Evolutionary conservation across 208 protist genomes (phyloP).

Genomic region (Acanthamoeba culbertsoni): DNA sequence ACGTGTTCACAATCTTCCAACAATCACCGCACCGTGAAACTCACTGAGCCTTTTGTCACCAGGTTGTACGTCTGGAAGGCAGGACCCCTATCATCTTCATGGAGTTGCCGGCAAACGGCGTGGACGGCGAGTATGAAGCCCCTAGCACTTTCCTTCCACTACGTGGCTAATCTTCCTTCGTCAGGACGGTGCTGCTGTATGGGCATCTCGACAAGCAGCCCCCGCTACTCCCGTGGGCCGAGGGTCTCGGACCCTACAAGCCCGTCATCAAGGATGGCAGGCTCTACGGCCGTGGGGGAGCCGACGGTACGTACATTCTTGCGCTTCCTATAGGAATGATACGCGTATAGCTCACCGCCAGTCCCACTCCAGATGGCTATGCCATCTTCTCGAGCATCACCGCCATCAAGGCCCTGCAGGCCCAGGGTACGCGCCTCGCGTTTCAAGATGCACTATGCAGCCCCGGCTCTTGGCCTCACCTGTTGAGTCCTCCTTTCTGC

Average conservation of each 20-base stretch:
- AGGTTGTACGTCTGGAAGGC: background rate
- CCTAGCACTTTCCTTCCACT: conserved; percentile 75
- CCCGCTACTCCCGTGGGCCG: conserved; percentile 89
- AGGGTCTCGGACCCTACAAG: conserved; percentile 80
- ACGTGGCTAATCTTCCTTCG: background rate
- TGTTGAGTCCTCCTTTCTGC: background rate
- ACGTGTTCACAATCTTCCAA: background rate
- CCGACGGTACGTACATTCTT: conserved; percentile 63
- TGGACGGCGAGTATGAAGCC: background rate
- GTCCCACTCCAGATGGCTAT: conserved; percentile 37
- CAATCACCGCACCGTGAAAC: background rate
- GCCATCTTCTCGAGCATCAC: conserved; percentile 62
- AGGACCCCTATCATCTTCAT: background rate
- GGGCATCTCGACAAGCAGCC: conserved; percentile 97
- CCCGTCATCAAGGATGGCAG: conserved; percentile 66
- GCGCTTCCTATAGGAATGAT: background rate
- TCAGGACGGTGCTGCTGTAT: conserved; percentile 90
- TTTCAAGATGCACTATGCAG: background rate
- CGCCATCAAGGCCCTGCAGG: conserved; percentile 64
- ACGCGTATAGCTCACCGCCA: background rate
- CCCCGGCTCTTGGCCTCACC: too few species aligned
- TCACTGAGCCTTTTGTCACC: background rate
- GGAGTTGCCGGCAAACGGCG: background rate
- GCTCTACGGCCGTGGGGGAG: conserved; percentile 72
- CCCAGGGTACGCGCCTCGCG: conserved; percentile 35